Conservation (phyloP, 768 basidiomycete species). For the Podaxis rugospora region DNA sequence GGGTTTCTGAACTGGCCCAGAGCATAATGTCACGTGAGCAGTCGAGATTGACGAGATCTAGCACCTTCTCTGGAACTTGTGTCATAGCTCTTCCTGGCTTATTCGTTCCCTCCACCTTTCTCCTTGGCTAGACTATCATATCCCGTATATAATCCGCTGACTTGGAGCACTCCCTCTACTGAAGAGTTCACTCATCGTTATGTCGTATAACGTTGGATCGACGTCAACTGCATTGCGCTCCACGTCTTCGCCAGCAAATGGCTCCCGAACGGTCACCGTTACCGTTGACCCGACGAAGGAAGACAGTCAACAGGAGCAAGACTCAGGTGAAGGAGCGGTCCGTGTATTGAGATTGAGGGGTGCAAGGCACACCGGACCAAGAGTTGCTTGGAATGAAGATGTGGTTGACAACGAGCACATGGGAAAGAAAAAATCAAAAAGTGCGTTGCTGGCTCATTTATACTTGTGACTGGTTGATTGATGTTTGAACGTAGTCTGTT, state of each 20-base stretch:
- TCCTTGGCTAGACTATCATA: too few species aligned
- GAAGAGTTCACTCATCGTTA: not conserved
- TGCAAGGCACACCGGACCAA: slow-evolving; percentile 37
- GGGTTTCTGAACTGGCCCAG: too few species aligned
- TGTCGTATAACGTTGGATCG: not conserved
- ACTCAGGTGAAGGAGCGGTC: slow-evolving; percentile 20
- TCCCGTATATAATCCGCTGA: too few species aligned
- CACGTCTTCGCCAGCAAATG: slow-evolving; percentile 42
- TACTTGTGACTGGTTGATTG: not conserved
- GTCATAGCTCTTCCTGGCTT: too few species aligned
- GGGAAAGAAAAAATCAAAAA: slow-evolving; percentile 91
- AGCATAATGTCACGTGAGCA: too few species aligned
- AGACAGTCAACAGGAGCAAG: slow-evolving; percentile 10
- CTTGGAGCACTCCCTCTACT: too few species aligned
- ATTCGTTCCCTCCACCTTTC: too few species aligned
- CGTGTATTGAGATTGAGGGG: slow-evolving; percentile 60
- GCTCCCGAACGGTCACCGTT: slow-evolving; percentile 52
- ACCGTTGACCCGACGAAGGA: slow-evolving; percentile 29
- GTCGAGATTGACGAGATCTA: too few species aligned
- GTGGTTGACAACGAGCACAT: slow-evolving; percentile 89
- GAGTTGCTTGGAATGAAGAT: slow-evolving; percentile 80
- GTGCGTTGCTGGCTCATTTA: slow-evolving; percentile 40
- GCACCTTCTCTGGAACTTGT: too few species aligned
- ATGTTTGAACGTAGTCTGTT: slow-evolving; percentile 67
- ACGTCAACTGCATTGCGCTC: slow-evolving; percentile 24